Conservation (phyloP, 2,329 filamentous ascomycete species). For the Fusarium cyanostomum region DNA sequence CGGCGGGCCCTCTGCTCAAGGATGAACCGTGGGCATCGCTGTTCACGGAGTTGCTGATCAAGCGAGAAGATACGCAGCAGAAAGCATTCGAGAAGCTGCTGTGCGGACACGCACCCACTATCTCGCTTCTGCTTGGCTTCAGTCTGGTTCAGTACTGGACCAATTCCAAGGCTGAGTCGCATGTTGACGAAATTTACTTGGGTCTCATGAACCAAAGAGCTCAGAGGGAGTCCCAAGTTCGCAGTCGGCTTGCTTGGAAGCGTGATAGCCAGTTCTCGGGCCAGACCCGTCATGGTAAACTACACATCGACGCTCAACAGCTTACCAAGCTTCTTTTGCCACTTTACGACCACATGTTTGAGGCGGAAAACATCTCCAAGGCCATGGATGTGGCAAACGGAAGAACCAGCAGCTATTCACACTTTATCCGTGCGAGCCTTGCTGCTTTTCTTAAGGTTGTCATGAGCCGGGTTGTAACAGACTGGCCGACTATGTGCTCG, state of each 20-base stretch:
- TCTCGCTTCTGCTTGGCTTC: constrained; percentile 62
- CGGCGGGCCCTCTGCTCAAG: constrained; percentile 59
- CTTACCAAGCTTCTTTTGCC: constrained; percentile 53
- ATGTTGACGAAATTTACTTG: constrained; percentile 52
- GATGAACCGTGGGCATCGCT: constrained; percentile 55
- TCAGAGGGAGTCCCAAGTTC: constrained; percentile 37
- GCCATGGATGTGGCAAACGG: constrained; percentile 10
- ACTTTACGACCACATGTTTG: constrained; percentile 58
- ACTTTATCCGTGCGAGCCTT: constrained; percentile 53
- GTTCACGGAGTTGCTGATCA: constrained; percentile 58
- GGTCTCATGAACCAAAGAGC: constrained; percentile 23
- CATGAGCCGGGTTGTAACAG: constrained; percentile 46
- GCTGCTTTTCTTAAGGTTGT: constrained; percentile 52
- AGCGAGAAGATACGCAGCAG: constrained; percentile 38
- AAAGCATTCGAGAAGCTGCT: constrained; percentile 54
- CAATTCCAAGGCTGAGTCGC: constrained; percentile 54
- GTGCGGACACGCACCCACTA: constrained; percentile 55
- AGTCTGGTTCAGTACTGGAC: constrained; percentile 61
- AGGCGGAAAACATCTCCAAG: constrained; percentile 47
- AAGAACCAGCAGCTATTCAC: constrained; percentile 36
- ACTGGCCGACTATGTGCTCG: constrained; percentile 47
- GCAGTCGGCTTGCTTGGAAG: constrained; percentile 50
- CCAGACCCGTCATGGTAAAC: constrained; percentile 25
- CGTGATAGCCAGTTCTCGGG: constrained; percentile 46
- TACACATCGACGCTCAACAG: constrained; percentile 49